Conservation (phyloP, 129 eudicot species). For the Helichrysum umbraculigerum region DNA sequence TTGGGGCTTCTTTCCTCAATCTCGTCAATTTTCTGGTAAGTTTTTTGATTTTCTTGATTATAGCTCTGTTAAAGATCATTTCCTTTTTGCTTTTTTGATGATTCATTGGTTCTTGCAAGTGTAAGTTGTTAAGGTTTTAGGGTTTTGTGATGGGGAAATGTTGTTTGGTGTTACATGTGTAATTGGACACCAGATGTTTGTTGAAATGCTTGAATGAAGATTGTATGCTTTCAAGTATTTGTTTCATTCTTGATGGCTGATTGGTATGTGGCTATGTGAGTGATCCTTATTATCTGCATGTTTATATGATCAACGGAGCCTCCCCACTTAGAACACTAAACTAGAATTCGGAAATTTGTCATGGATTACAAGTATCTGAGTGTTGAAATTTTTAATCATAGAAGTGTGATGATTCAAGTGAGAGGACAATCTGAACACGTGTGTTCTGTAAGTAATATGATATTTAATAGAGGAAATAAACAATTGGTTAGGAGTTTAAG, state of each 20-base stretch:
- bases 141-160: neutral
- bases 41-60: no score
- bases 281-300: conserved; percentile 15
- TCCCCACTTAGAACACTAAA: neutral
- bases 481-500: neutral
- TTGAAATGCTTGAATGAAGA: conserved; percentile 16
- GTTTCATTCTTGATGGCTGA: neutral
- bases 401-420: neutral
- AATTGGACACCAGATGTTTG: conserved; percentile 30
- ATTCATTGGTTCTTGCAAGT: neutral
- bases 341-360: neutral
- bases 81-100: neutral
- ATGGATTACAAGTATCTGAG: neutral
- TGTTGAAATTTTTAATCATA: no score
- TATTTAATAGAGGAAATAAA: neutral
- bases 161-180: neutral
- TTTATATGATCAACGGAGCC: neutral
- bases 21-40: neutral
- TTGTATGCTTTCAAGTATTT: conserved; percentile 4
- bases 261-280: neutral
- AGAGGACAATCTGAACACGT: neutral
- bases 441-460: neutral
- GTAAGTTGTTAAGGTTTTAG: neutral
- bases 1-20: neutral
- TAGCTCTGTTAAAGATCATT: neutral